phyloP scores from a whole-genome alignment of 306 rosid species.

The Sesbania bispinosa region DNA sequence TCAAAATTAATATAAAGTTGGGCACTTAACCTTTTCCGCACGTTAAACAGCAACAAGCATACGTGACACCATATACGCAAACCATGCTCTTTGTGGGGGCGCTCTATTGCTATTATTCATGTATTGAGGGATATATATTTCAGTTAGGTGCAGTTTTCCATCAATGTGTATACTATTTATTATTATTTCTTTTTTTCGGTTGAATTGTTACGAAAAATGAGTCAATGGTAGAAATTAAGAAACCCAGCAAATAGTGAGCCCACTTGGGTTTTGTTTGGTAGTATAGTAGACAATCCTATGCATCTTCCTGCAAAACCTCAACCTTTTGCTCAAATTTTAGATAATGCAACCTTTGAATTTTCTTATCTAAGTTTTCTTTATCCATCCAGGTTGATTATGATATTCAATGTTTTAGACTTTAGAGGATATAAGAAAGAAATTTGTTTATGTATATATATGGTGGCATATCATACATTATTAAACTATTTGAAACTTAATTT shows the following conservation, averaged over 20 bases:
- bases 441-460: not conserved
- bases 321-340: slow-evolving; percentile 7
- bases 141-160: slow-evolving; percentile 29
- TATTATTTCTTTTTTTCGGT: not conserved
- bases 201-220: not conserved
- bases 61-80: slow-evolving; percentile 28
- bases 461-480: not conserved
- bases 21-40: not conserved
- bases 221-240: slow-evolving; percentile 17
- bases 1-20: not conserved
- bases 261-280: slow-evolving; percentile 31
- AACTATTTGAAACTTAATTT: not conserved
- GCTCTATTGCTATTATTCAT: not conserved
- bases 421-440: not conserved
- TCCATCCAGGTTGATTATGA: slow-evolving; percentile 1
- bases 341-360: slow-evolving; percentile 18
- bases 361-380: not conserved
- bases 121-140: not conserved
- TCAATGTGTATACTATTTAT: not conserved
- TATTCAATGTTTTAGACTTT: not conserved
- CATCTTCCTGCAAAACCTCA: slow-evolving; percentile 20
- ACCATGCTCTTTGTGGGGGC: slow-evolving; percentile 26
- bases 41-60: not conserved
- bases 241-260: not conserved
- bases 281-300: slow-evolving; percentile 16